Evolutionary conservation across 768 basidiomycete genomes (phyloP).

Genomic region (Hericium coralloides): DNA sequence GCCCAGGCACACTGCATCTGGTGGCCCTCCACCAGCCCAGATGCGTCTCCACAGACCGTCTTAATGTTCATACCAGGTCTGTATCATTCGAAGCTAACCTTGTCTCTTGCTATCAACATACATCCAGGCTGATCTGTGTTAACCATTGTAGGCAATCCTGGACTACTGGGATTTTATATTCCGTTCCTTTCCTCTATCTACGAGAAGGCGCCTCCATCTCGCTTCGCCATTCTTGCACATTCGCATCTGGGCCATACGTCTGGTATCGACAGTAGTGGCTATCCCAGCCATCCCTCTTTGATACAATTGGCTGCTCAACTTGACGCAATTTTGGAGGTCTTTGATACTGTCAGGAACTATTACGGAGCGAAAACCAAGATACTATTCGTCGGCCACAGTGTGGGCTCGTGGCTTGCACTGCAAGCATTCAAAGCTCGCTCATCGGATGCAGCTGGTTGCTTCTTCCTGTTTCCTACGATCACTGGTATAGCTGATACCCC

Average conservation of each 20-base stretch:
- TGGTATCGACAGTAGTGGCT: conserved; percentile 42
- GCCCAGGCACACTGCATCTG: conserved; percentile 40
- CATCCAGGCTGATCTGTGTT: too few relatives aligned
- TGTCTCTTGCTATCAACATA: conserved; percentile 17
- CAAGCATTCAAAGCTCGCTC: conserved; percentile 51
- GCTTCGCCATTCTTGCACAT: conserved; percentile 54
- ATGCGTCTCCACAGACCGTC: background rate
- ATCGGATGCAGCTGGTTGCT: conserved; percentile 39
- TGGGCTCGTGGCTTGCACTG: conserved; percentile 58
- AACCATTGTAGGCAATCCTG: conserved; percentile 37
- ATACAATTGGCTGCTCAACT: conserved; percentile 7
- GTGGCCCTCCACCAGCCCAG: conserved; percentile 33
- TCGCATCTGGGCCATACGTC: conserved; percentile 15
- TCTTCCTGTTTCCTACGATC: conserved; percentile 66
- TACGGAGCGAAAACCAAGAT: conserved; percentile 28
- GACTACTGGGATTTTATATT: conserved; percentile 57
- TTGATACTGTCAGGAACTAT: conserved; percentile 63
- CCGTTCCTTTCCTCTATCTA: conserved; percentile 53
- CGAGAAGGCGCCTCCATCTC: conserved; percentile 18
- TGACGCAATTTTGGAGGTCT: conserved; percentile 16
- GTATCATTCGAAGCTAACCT: background rate
- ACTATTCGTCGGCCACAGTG: conserved; percentile 55
- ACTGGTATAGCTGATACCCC: conserved; percentile 54
- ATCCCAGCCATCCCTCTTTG: background rate
- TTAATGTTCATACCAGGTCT: conserved; percentile 10